Evolutionary conservation across 202 grass and related monocot species (phyloP).

Genomic region (Dendrocalamus latiflorus): DNA sequence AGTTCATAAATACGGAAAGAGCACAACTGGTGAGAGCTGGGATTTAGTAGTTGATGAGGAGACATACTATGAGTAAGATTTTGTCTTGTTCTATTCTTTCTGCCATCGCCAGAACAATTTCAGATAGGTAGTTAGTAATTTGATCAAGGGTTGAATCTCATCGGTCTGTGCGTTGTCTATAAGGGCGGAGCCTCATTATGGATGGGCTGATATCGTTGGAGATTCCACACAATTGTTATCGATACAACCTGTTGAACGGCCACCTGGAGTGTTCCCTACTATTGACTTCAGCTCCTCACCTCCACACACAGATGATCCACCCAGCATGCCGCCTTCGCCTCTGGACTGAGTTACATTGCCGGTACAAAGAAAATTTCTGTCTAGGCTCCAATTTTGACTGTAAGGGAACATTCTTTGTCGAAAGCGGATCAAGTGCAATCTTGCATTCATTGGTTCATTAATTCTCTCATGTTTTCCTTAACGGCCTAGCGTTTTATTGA

Average conservation of each 20-base stretch:
- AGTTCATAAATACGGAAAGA: conserved; percentile 97
- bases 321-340: conserved; percentile 30
- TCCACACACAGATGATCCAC: conserved; percentile 34
- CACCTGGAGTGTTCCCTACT: conserved; percentile 57
- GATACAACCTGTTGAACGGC: conserved; percentile 62
- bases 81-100: neutral
- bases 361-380: conserved; percentile 22
- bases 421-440: conserved; percentile 24
- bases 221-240: conserved; percentile 83
- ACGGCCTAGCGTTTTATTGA: neutral
- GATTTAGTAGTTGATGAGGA: conserved; percentile 81
- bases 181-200: conserved; percentile 83
- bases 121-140: neutral
- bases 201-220: conserved; percentile 89
- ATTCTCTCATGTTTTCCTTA: conserved; percentile 36
- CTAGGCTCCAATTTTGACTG: conserved; percentile 31
- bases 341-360: conserved; percentile 24
- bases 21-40: conserved; percentile 92
- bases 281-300: conserved; percentile 54
- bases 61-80: conserved; percentile 90
- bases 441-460: conserved; percentile 46
- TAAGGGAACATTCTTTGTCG: conserved; percentile 47
- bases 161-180: neutral
- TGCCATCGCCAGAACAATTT: neutral
- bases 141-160: neutral